Base-by-base conservation (phyloP, 495 filamentous ascomycete species). In the Letharia lupina region DNA sequence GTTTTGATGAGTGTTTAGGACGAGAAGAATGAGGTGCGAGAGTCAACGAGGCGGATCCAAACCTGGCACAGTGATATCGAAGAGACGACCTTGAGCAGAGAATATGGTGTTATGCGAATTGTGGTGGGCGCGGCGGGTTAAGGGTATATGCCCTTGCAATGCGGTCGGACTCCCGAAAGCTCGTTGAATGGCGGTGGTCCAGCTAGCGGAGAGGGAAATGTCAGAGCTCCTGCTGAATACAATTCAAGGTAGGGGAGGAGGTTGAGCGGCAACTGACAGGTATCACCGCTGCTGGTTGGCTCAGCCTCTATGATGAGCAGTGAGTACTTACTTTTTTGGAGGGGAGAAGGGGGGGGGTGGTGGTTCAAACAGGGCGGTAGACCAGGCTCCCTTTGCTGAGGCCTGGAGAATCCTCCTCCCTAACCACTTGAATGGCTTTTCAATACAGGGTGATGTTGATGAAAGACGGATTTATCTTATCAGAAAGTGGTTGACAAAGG, bases 81-180 rank as follows among this genome's bases (percentile, higher is more conserved):
- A 56, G 52, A 56, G 28, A 35, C 16, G 31, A 31, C 18, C 6
- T 16, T 18, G 52, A 56, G 52, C 52, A 56, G 52, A 18, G 31
- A 6, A 56, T 56, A 1, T 15, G 52, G 31, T 56, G 52, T 56
- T 56, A 56, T 10, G 52, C 52, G 52, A 56, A 18, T 35, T 56
- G 48, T 56, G 23, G 48, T 45, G 58, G 48, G 64, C 57, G 64
- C 42, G 31, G 39, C 64, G 52, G 44, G 45, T 56, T 13, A 42
- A 66, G 52, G 52, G 35, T 65, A 52, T 52, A 52, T 52, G 48
- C 48, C 56, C 54, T 60, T 47, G n/a, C 33, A 37, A 33, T 28
- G 64, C 57, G 57, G 58, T 66, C 58, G 64, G 64, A 65, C 64
- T 41, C 44, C n/a, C 56, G 59, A 44, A 33, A 33, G 52, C 57